Evolutionary conservation across 2,329 filamentous ascomycete genomes (phyloP).

Genomic region (Xylaria sp.): DNA sequence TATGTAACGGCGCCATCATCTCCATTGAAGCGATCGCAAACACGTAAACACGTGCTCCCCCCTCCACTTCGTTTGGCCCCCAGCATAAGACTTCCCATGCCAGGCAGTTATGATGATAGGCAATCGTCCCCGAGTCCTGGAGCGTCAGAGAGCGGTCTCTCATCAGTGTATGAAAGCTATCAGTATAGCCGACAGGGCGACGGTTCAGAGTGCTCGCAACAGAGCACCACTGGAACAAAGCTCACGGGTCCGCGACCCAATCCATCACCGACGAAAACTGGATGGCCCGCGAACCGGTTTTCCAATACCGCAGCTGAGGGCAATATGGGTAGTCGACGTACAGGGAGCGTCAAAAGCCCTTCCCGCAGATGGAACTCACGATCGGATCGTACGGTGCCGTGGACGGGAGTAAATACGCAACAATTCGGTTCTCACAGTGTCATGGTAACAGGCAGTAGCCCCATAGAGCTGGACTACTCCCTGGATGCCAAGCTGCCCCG

Average conservation of each 20-base stretch:
- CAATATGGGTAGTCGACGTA: background rate
- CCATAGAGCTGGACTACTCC: background rate
- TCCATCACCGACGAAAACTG: background rate
- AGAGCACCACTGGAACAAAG: slow-evolving; percentile 15
- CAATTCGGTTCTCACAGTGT: background rate
- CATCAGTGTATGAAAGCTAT: slow-evolving; percentile 32
- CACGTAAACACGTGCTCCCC: slow-evolving; percentile 18
- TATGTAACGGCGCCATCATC: background rate
- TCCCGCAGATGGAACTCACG: background rate
- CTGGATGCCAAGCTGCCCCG: background rate
- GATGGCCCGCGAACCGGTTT: slow-evolving; percentile 3
- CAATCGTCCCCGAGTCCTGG: slow-evolving; percentile 8
- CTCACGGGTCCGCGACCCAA: slow-evolving; percentile 13
- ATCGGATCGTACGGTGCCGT: background rate
- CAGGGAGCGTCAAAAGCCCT: background rate
- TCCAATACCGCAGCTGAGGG: background rate
- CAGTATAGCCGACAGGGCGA: slow-evolving; percentile 18
- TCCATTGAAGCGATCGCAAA: slow-evolving; percentile 23
- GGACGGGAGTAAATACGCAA: background rate
- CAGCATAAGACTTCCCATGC: slow-evolving; percentile 24
- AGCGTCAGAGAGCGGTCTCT: slow-evolving; percentile 27
- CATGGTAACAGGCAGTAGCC: background rate
- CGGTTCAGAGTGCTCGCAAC: slow-evolving; percentile 7
- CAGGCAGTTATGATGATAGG: background rate
- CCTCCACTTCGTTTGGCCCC: slow-evolving; percentile 25